Conservation (phyloP, 306 rosid species). For the Nissolia schottii region DNA sequence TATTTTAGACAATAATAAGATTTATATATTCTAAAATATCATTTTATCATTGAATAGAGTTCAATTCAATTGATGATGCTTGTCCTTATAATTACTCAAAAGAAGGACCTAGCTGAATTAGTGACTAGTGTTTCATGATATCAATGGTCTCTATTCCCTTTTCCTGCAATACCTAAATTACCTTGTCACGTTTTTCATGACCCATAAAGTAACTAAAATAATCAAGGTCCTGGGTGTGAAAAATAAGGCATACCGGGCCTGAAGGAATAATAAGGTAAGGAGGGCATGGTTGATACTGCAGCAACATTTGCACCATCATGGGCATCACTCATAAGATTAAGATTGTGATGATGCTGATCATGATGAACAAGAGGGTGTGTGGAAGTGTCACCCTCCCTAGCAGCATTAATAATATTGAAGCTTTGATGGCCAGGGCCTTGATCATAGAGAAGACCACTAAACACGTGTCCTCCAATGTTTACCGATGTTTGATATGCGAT, state of each 20-base stretch:
- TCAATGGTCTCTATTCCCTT: neutral
- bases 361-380: neutral
- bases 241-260: conserved; percentile 49
- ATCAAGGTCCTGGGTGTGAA: conserved; percentile 35
- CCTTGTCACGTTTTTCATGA: neutral
- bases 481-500: conserved; percentile 59
- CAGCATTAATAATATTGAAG: neutral
- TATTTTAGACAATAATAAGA: too few relatives aligned
- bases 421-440: conserved; percentile 51
- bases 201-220: neutral
- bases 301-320: conserved; percentile 3
- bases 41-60: too few relatives aligned
- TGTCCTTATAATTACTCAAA: too few relatives aligned
- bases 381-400: neutral
- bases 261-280: conserved; percentile 29
- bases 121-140: neutral
- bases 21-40: too few relatives aligned
- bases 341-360: conserved; percentile 22
- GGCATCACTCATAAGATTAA: conserved; percentile 16
- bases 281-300: conserved; percentile 10
- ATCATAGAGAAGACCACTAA: conserved; percentile 62
- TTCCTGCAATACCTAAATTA: neutral
- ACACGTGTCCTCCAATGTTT: conserved; percentile 59
- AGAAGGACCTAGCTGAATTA: neutral
- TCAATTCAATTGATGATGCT: too few relatives aligned